Percentiles rank a stretch among this genome's conserved stretches.
phyloP scores from a whole-genome alignment of 2,329 filamentous ascomycete species.

The Waltergamsia citrina region DNA sequence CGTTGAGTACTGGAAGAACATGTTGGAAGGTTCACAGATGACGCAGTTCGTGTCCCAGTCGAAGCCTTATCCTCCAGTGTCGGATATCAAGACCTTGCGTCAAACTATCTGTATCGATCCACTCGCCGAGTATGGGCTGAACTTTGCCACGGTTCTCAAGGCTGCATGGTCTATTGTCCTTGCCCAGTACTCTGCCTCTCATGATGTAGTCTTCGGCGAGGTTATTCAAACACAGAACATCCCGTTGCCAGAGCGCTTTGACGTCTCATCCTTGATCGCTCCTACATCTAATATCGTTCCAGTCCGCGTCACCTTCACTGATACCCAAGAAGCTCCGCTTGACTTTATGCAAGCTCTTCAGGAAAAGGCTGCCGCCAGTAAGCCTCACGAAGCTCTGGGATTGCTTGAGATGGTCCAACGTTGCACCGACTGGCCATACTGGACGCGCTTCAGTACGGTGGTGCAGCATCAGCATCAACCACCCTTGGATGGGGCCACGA shows the following conservation, averaged over 20 bases:
- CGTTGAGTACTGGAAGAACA: conserved; percentile 32
- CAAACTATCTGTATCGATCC: conserved; percentile 29
- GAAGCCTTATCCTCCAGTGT: conserved; percentile 27
- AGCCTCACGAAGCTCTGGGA: conserved; percentile 12
- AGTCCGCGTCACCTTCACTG: conserved; percentile 36
- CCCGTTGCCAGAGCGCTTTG: conserved; percentile 36
- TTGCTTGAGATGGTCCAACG: conserved; percentile 12
- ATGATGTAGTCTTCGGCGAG: conserved; percentile 49
- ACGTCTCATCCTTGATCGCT: conserved; percentile 41
- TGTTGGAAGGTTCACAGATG: conserved; percentile 34
- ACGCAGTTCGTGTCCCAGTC: conserved; percentile 33
- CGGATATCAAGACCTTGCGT: conserved; percentile 26
- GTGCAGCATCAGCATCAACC: conserved; percentile 12
- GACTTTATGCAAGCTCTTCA: conserved; percentile 38
- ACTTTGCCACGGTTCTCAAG: conserved; percentile 44
- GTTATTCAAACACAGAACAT: conserved; percentile 37
- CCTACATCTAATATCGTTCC: conserved; percentile 37
- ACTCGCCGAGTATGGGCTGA: conserved; percentile 31
- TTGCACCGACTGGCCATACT: conserved; percentile 11
- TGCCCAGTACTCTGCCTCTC: conserved; percentile 33
- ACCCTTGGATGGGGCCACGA: conserved; percentile 23
- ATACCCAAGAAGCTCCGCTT: conserved; percentile 32
- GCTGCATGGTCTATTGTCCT: conserved; percentile 49
- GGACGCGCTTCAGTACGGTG: conserved; percentile 10
- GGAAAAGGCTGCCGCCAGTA: conserved; percentile 21